These are phyloP conservation scores for Trichoderma sp. DNA, from an alignment of 2,329 filamentous ascomycete species.

Conservation along the genomic window DNA sequence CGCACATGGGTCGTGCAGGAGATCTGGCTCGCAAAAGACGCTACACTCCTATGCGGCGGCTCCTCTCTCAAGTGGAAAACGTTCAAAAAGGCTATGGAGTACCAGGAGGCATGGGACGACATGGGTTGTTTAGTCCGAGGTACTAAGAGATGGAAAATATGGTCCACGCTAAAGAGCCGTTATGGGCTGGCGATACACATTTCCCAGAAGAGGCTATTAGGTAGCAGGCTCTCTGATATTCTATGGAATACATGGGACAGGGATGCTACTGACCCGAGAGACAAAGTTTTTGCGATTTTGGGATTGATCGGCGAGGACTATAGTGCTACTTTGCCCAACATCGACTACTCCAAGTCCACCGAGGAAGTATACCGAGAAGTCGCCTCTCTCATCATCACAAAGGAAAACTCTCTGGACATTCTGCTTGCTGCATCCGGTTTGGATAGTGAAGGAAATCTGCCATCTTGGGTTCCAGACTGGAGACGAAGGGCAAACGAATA, in stretches of 20 bases:
- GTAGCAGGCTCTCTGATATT: constrained; percentile 3
- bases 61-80: background rate
- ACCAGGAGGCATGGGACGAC: constrained; percentile 8
- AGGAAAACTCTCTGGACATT: background rate
- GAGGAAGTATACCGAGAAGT: background rate
- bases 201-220: background rate
- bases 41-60: background rate
- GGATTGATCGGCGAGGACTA: background rate
- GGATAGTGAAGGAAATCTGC: background rate
- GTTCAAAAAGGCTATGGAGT: background rate
- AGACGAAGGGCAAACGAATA: background rate
- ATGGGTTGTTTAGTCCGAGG: constrained; percentile 1
- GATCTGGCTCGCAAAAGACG: background rate
- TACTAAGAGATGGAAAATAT: background rate
- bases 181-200: constrained; percentile 11
- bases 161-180: background rate
- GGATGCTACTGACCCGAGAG: background rate
- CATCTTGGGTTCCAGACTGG: constrained; percentile 7
- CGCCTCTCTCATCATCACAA: background rate
- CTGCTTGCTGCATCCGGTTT: background rate
- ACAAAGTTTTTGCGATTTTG: background rate
- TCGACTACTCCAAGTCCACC: background rate
- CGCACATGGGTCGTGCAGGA: constrained; percentile 3
- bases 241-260: constrained; percentile 8
- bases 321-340: background rate